These are phyloP conservation scores for Sophora flavescens DNA, from an alignment of 306 rosid genomes.

Conservation along the genomic window DNA sequence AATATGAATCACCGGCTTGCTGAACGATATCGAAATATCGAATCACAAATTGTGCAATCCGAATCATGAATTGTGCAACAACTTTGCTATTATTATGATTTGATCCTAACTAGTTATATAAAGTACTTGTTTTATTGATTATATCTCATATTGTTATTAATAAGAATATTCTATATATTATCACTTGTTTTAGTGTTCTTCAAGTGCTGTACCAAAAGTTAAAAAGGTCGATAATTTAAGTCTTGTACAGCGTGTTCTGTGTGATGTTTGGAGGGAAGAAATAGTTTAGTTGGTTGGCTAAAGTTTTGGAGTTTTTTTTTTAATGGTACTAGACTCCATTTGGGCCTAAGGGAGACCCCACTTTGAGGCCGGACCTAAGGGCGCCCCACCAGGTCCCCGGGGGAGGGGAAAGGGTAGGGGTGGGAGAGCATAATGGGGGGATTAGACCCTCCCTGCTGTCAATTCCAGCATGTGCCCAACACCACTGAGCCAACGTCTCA, in stretches of 20 bases:
- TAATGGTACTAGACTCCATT: no score
- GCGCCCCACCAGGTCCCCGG: no score
- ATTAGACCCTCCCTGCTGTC: no score
- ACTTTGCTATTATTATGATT: neutral
- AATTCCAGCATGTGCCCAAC: no score
- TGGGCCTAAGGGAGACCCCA: no score
- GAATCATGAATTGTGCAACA: neutral
- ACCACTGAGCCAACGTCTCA: no score
- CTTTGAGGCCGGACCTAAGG: no score
- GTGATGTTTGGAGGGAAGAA: neutral
- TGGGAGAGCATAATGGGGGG: no score
- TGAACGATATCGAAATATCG: no score
- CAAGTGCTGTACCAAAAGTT: neutral
- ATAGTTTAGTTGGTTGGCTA: constrained; percentile 9
- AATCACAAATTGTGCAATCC: neutral
- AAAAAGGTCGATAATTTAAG: neutral
- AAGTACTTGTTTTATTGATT: neutral
- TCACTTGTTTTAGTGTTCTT: constrained; percentile 24
- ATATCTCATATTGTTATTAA: neutral
- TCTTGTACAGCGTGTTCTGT: neutral
- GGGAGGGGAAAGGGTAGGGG: no score
- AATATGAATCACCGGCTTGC: neutral
- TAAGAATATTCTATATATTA: neutral
- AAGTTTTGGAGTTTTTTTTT: neutral
- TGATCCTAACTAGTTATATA: constrained; percentile 7